Evolutionary conservation across 768 basidiomycete genomes (phyloP), one percentile per base, ranked within the genome.

Genomic region (Kwoniella botswanensis): DNA sequence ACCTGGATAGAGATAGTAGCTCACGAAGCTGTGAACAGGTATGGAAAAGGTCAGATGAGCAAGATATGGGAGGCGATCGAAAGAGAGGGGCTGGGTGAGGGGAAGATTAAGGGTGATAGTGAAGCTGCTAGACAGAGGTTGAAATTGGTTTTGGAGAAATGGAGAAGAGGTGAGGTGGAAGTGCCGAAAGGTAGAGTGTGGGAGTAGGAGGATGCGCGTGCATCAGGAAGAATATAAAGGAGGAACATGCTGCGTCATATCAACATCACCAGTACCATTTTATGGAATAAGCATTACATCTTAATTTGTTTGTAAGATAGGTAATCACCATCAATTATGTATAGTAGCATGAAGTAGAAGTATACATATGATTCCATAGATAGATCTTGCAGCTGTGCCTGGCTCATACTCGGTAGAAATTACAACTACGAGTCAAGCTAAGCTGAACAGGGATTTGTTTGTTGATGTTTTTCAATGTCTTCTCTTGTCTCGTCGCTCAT

Each of bases 1-100:
- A 66, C 61, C 17, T 81, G 79, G 70, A 72, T 79, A 3, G 76
- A 79, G 52, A 74, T 76, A 13, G 46, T 70, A 2, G 77, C 73
- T 6, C 62, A 71, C 42, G 76, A 78, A 22, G 71, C 76, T 21
- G 67, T 69, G 22, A 56, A 67, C 21, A 42, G 73, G 21, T 83
- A 73, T 50, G 82, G 82, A 3, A 10, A 29, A 10, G 43, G 61
- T 12, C 82, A 83, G 70, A 69, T 79, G 44, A 52, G 67, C 7
- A 83, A 83, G 65, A 63, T 83, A 22, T 73, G 79, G 56, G 71
- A 68, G 11, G 77, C 77, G 21, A 79, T 82, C 29, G 67, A 65
- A 58, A 61, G 65, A 13, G 77, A 80, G 35, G 80, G 82, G 11
- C 24, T 80, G 26, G 71, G 64, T 24, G 72, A 68, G 6, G 73